Base-by-base conservation (phyloP, 2,329 filamentous ascomycete genomes). In the Ceratocystis huliohia region DNA sequence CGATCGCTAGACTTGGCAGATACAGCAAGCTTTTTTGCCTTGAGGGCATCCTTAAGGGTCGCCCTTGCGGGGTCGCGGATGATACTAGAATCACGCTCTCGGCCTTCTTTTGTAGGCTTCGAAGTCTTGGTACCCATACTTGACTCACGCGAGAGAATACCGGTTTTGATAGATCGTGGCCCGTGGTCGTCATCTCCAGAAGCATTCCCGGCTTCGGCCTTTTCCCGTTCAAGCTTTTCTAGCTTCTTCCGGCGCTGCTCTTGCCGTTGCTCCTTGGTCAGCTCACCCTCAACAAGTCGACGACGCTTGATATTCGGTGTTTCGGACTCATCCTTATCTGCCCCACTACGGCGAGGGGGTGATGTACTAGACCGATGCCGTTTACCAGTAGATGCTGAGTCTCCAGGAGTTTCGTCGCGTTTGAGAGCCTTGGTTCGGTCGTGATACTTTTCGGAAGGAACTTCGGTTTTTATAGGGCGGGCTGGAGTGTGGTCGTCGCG, bases 381-480 rank as follows among this genome's bases (percentile, higher is more conserved):
- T 73, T 87, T 87, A n/a, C 77, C 73, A 5, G 81, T 75, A 64
- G 74, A 76, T 30, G 86, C 84, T 15, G 79, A 78, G 6, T 79
- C 76, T 59, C 79, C 76, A 7, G 78, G 78, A 2, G 83, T 84
- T 69, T 84, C 82, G 68, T 87, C 83, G 67, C 83, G 78, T 72
- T 84, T 86, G 13, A 86, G 73, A 20, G 82, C 81, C 70, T 85
- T 84, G 25, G 83, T 81, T 64, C 82, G 78, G 69, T 85, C 83
- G 66, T 83, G 81, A 66, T 83, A 67, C 70, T 79, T 80, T 46
- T 81, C 79, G 20, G 72, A 64, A 4, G 70, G 65, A 28, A 66
- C 28, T 41, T 79, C 77, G 13, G 74, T 69, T 66, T 79, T 78
- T 22, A 76, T 70, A 71, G 81, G 82, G 20, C 84, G 82, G 7